phyloP scores from a whole-genome alignment of 2,329 filamentous ascomycete species.

The Aspergillus ustus region DNA sequence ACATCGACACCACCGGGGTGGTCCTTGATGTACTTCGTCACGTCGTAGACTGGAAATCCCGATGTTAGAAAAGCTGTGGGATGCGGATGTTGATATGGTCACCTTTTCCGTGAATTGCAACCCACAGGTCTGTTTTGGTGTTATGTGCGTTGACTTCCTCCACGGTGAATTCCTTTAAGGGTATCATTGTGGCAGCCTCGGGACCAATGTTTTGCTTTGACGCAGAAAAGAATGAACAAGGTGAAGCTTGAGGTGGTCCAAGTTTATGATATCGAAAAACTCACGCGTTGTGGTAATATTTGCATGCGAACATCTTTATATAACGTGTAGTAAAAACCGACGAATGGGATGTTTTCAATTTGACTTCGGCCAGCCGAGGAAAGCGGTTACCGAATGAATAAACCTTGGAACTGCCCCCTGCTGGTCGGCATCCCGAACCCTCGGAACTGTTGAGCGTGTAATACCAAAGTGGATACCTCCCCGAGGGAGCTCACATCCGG shows the following conservation, averaged over 20 bases:
- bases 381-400: not conserved
- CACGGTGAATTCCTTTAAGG: conserved; percentile 28
- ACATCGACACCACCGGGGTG: conserved; percentile 57
- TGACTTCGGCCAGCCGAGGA: not conserved
- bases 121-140: conserved; percentile 55
- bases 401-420: not conserved
- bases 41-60: conserved; percentile 57
- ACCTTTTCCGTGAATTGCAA: conserved; percentile 62
- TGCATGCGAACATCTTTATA: not conserved
- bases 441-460: not conserved
- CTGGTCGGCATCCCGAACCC: not conserved
- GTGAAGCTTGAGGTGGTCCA: too few species aligned
- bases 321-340: not conserved
- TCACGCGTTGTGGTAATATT: not conserved
- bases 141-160: conserved; percentile 56
- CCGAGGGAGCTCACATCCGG: too few species aligned
- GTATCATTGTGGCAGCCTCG: not conserved
- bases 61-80: not conserved
- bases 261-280: too few species aligned
- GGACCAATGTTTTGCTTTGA: too few species aligned
- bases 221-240: too few species aligned
- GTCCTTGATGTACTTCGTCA: conserved; percentile 62
- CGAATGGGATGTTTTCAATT: not conserved
- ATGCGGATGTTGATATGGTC: conserved; percentile 5
- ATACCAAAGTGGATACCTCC: not conserved